Evolutionary conservation across 441 rosid genomes (phyloP), one percentile per base, ranked within the genome.

Genomic region (Macaranga tanarius): DNA sequence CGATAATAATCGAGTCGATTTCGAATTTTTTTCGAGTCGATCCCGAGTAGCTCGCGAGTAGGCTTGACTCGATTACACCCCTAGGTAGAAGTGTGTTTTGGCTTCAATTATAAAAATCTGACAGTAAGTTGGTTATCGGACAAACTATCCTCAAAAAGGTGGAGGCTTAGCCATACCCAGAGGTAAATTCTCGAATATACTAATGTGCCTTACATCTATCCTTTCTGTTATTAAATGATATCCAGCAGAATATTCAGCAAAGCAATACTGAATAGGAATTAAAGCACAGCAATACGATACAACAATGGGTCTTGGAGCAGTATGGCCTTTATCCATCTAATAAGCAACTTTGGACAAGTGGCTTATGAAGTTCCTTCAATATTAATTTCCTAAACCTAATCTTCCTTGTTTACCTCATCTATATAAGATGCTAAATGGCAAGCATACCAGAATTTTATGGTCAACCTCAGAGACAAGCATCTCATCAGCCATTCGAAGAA

Each of bases 381-480:
- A 48, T 48, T 2, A 48, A 48, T 10, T 10, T 11, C 16, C 4
- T 48, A 48, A 11, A 1, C 16, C 16, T 48, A 48, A 48, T 10
- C 16, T 48, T 48, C 19, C 19, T 48, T 15, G 52, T 48, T 48
- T 12, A 19, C 52, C 11, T 15, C 52, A 48, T 13, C 52, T 48
- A 15, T 12, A 15, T 48, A 12, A 48, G 19, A 48, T 48, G 52
- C 11, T 48, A 48, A 48, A 48, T 48, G 28, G 8, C 6, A 42
- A 47, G 42, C 70, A 70, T 93, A 95, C 99, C 92, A 85, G 90
- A 73, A 89, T 85, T 73, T 89, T 86, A 73, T 80, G 85, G 74
- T 91, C 98, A 71, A 90, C 82, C 77, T 93, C 97, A 72, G 93
- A 87, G 76, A 92, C 76, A 72, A 96, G 94, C 97, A 90, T 86